Evolutionary conservation across 441 rosid genomes (phyloP), one percentile per base, ranked within the genome.

Genomic region (Populus hybrid): DNA sequence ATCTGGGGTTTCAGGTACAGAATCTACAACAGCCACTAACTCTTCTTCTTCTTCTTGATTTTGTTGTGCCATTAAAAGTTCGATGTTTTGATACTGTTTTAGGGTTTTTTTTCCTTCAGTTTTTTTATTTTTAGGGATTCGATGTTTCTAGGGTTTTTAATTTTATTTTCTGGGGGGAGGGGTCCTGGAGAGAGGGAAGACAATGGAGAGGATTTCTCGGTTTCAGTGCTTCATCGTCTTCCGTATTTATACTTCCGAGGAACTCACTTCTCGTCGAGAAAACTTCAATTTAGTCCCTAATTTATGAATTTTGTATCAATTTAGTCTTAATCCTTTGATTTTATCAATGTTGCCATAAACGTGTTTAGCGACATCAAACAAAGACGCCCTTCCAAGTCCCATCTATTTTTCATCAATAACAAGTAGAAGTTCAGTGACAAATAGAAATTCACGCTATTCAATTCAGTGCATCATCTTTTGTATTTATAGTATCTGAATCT

Each of bases 1-100:
- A 79, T 90, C 95, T 90, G 88, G 93, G 95, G 94, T 89, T 88
- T 84, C 88, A 3, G 78, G 66, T 7, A 32, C 63, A 59, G 85
- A 76, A 66, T 73, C 80, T 35, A 61, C 38, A 50, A 18, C 61
- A 5, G 23, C 80, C 16, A 16, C 16, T n/a, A n/a, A 21, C 57
- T 50, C 20, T 20, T 73, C 82, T 70, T 63, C 67, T 10, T 70
- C 70, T 46, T n/a, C 14, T 67, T 5, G 11, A 24, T 21, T 59
- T 69, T 8, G 50, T 61, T 26, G 57, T 30, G 10, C 11, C 12
- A 57, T 20, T n/a, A 18, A 2, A 18, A 24, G 18, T 26, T 10
- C 3, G 26, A 63, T 50, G 14, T 1, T 18, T 69, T 35, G 65
- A 9, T 46, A 12, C 14, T 5, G 10, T 24, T 36, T 12, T 26